Conservation (phyloP, 2,329 filamentous ascomycete genomes). For the Colletotrichum cuscutae region DNA sequence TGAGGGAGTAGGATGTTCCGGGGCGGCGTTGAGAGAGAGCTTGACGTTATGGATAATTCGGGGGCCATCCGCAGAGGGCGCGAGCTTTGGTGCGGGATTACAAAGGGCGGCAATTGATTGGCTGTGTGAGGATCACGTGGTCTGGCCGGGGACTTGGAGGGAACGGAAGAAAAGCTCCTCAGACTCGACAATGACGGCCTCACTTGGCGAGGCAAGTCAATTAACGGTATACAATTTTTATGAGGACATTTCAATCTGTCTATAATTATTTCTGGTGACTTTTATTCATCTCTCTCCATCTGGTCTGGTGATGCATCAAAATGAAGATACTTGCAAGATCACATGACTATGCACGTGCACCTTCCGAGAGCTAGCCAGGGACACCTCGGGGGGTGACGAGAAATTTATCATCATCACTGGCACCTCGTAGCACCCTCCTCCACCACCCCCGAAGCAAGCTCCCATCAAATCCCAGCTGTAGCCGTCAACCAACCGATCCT, state of each 20-base stretch:
- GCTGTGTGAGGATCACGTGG: constrained; percentile 25
- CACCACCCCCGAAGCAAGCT: constrained; percentile 17
- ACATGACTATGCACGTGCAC: constrained; percentile 32
- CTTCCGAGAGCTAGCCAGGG: constrained; percentile 22
- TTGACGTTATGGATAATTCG: constrained; percentile 35
- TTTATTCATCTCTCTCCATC: background rate
- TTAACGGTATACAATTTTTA: background rate
- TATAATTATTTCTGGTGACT: rapidly evolving
- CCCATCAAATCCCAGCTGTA: constrained; percentile 13
- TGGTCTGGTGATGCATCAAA: background rate
- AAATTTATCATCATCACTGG: constrained; percentile 39
- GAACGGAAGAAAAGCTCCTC: constrained; percentile 3
- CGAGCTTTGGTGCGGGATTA: constrained; percentile 38
- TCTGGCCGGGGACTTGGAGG: background rate
- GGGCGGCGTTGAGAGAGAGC: constrained; percentile 19
- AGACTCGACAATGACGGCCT: constrained; percentile 18
- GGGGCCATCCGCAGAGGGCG: constrained; percentile 12
- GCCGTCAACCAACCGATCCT: constrained; percentile 15
- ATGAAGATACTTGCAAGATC: background rate
- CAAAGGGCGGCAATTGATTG: constrained; percentile 37
- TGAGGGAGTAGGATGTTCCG: constrained; percentile 12
- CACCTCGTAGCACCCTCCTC: constrained; percentile 22
- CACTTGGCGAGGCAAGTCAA: background rate
- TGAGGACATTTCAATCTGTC: rapidly evolving
- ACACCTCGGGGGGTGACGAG: constrained; percentile 35